Conservation (phyloP, 768 basidiomycete genomes). For the Infundibulicybe gibba region DNA sequence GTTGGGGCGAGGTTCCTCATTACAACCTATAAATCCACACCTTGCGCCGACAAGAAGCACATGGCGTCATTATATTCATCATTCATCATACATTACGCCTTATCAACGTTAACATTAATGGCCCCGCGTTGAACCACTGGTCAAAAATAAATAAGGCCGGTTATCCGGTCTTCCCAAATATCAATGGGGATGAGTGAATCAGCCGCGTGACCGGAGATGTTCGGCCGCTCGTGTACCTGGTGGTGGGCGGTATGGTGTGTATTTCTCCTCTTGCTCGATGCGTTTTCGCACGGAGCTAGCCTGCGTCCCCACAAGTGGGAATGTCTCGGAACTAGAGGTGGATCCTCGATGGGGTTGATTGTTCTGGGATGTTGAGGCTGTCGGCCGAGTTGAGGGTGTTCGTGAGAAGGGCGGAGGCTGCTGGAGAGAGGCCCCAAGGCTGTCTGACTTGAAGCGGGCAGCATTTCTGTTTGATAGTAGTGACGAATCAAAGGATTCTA, state of each 20-base stretch:
- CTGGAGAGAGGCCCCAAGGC: background rate
- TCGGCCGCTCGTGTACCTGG: conserved; percentile 30
- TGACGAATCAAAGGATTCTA: background rate
- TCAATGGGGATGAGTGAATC: background rate
- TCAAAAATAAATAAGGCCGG: background rate
- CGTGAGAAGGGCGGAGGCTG: background rate
- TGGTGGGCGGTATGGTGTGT: conserved; percentile 31
- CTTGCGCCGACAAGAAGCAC: too few relatives aligned
- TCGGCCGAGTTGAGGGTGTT: conserved; percentile 1
- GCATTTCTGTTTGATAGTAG: background rate
- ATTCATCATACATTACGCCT: too few relatives aligned
- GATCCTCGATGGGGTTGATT: conserved; percentile 2
- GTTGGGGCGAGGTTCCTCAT: too few relatives aligned
- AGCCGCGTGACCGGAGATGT: background rate
- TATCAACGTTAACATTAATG: too few relatives aligned
- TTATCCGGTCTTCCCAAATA: background rate
- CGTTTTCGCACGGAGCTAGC: conserved; percentile 32
- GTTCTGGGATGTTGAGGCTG: conserved; percentile 2
- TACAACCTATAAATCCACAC: too few relatives aligned
- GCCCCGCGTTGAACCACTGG: too few relatives aligned
- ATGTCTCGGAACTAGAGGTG: conserved; percentile 22
- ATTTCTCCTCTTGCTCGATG: conserved; percentile 25
- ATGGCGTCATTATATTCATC: too few relatives aligned
- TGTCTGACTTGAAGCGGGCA: background rate
- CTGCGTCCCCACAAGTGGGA: conserved; percentile 32